phyloP scores from a whole-genome alignment of 345 rosid genomes.

The Passiflora organensis region DNA sequence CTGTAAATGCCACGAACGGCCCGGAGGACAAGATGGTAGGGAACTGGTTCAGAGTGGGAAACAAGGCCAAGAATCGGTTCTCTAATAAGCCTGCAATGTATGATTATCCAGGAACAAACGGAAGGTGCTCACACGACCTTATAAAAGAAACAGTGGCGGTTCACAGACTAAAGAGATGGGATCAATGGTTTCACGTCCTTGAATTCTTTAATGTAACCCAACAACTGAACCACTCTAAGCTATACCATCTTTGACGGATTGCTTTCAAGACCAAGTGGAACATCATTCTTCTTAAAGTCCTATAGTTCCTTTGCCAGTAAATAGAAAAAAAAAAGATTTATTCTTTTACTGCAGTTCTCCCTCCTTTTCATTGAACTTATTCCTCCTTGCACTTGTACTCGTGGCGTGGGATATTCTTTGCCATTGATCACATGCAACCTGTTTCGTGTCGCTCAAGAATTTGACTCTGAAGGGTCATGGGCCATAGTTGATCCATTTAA shows the following conservation, averaged over 20 bases:
- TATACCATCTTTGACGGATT: not conserved
- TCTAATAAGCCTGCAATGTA: conserved; percentile 38
- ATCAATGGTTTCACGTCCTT: conserved; percentile 33
- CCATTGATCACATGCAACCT: too few relatives aligned
- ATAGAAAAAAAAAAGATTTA: too few relatives aligned
- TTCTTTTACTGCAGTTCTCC: too few relatives aligned
- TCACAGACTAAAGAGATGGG: conserved; percentile 39
- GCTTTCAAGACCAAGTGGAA: not conserved
- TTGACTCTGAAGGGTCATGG: too few relatives aligned
- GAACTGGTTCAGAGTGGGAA: conserved; percentile 35
- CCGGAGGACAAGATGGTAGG: conserved; percentile 44
- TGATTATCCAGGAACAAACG: conserved; percentile 39
- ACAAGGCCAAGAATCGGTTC: conserved; percentile 30
- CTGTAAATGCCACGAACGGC: conserved; percentile 22
- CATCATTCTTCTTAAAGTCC: too few relatives aligned
- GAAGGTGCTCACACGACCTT: conserved; percentile 38
- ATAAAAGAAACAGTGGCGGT: conserved; percentile 30
- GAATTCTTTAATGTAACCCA: conserved; percentile 36
- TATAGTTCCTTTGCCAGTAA: too few relatives aligned
- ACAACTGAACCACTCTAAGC: conserved; percentile 18
- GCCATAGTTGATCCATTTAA: too few relatives aligned
- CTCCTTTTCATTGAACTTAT: too few relatives aligned
- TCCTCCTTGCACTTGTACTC: too few relatives aligned
- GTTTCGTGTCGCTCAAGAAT: too few relatives aligned
- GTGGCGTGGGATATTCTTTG: too few relatives aligned